phyloP scores from a whole-genome alignment of 2,329 filamentous ascomycete genomes.

The Escovopsis sp. region DNA sequence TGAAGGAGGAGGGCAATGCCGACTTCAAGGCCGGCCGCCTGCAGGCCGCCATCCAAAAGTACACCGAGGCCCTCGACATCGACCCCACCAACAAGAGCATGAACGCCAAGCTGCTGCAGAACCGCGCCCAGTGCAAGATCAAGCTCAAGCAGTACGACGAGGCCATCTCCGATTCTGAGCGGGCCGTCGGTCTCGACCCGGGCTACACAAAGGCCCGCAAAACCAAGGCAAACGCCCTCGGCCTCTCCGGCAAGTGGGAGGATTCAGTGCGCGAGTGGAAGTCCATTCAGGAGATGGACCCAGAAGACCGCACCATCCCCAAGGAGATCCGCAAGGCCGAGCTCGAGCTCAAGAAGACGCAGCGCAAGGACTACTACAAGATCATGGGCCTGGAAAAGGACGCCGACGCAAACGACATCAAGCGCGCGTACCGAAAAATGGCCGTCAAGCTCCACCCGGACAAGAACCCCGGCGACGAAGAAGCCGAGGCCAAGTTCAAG shows the following conservation, averaged over 20 bases:
- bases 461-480: conserved; percentile 81
- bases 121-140: conserved; percentile 72
- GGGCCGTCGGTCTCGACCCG: conserved; percentile 69
- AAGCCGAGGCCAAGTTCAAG: conserved; percentile 88
- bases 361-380: conserved; percentile 98
- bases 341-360: conserved; percentile 92
- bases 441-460: conserved; percentile 92
- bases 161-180: conserved; percentile 75
- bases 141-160: conserved; percentile 72
- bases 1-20: conserved; percentile 84
- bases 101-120: conserved; percentile 89
- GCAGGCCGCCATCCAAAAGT: conserved; percentile 70
- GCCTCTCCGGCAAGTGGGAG: conserved; percentile 79
- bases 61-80: conserved; percentile 67
- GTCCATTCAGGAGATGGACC: conserved; percentile 66
- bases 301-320: conserved; percentile 61
- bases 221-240: conserved; percentile 82
- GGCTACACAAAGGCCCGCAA: conserved; percentile 82
- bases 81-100: conserved; percentile 82
- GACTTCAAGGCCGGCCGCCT: conserved; percentile 79
- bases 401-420: conserved; percentile 71
- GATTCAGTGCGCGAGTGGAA: conserved; percentile 84
- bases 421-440: conserved; percentile 91
- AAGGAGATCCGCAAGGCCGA: conserved; percentile 85
- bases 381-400: conserved; percentile 82